Base-by-base conservation (phyloP, 768 basidiomycete genomes). In the Boletus edulis region DNA sequence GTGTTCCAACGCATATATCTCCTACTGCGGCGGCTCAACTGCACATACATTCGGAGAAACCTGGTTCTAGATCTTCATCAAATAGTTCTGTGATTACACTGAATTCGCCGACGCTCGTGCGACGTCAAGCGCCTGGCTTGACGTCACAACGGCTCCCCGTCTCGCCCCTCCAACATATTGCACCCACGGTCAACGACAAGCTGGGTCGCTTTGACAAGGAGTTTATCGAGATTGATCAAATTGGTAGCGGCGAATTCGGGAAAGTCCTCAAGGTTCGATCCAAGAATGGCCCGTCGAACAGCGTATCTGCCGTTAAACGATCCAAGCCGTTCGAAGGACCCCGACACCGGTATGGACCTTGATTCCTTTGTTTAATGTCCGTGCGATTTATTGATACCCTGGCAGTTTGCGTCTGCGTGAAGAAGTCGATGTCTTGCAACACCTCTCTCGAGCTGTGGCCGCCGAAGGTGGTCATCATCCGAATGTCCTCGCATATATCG, bases 181-280 rank as follows among this genome's bases (percentile, higher is more conserved):
- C 75, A 46, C 64, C 75, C 32, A 73, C 74, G 51, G 66, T 70
- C 48, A 78, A 84, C 46, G 81, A 81, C 51, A 78, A 80, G 51
- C 72, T 78, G 10, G 84, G 87, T 18, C 81, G 81, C 47, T 94
- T 96, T 56, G 89, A 91, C 66, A 83, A 80, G 56, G 85, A 91
- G 42, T 98, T 94, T 67, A 76, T 83, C 10, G 84, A 91, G 62
- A 74, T 93, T 40, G 88, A 89, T 53, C 83, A 86, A 63, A 77
- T 98, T 12, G 96, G 96, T 6, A 87, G 86, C 49, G 96, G 96
- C 14, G 92, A 93, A 67, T 98, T 98, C 72, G 94, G 94, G 24
- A 88, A 88, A 64, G 96, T 94, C 18, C 88, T 93, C 74, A 91
- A 89, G 73, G 91, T 87, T 41, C 81, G 80, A 52, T 76, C 78